Percentiles rank a stretch among this genome's conserved stretches.
Evolutionary conservation across 139 green algal genomes (phyloP).

Genomic region (Chlamydomonas asymmetrica): DNA sequence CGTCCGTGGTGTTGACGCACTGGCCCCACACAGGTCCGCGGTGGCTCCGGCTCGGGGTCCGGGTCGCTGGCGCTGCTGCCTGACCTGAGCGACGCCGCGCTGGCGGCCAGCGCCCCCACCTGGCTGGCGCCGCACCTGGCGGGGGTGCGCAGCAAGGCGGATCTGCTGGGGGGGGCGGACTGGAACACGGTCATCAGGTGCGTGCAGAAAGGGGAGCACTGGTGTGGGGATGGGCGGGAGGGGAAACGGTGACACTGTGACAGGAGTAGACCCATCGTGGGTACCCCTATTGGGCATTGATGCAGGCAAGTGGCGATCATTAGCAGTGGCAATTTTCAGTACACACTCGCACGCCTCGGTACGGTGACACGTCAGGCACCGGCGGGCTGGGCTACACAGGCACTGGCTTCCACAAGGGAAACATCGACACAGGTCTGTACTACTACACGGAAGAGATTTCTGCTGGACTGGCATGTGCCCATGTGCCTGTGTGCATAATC

Average conservation of each 20-base stretch:
- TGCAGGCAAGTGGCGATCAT: too few species aligned
- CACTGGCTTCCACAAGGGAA: too few species aligned
- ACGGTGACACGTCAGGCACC: too few species aligned
- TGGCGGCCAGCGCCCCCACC: constrained; percentile 18
- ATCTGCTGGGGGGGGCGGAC: constrained; percentile 28
- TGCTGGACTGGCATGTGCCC: too few species aligned
- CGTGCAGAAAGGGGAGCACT: not conserved
- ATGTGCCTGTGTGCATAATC: too few species aligned
- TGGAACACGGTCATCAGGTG: constrained; percentile 36
- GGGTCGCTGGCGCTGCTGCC: constrained; percentile 33
- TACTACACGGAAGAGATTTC: too few species aligned
- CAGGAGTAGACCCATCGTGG: not conserved
- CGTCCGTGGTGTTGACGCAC: too few species aligned
- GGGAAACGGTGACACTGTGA: not conserved
- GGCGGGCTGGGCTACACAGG: too few species aligned
- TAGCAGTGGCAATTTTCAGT: not conserved
- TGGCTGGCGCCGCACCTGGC: constrained; percentile 51
- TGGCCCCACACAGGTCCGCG: too few species aligned
- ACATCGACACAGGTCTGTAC: too few species aligned
- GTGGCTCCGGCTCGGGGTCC: not conserved
- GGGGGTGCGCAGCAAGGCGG: constrained; percentile 29
- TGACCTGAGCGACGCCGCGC: constrained; percentile 47
- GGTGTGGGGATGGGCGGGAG: too few species aligned
- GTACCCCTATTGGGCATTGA: not conserved
- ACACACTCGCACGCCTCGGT: too few species aligned